Evolutionary conservation across 2,329 filamentous ascomycete genomes (phyloP).

Genomic region (Fusarium brachygibbosum): DNA sequence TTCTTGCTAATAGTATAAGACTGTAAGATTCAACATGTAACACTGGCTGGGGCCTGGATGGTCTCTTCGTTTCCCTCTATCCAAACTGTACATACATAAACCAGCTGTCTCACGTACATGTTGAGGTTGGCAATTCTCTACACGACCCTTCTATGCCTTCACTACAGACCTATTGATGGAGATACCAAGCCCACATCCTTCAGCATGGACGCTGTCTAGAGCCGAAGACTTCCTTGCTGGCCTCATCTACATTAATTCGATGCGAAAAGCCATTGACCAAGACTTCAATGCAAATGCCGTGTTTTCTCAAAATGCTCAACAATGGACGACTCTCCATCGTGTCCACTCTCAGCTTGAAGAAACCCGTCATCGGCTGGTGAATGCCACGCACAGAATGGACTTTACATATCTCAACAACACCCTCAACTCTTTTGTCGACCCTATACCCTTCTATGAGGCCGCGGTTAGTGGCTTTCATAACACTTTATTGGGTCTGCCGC

Average conservation of each 20-base stretch:
- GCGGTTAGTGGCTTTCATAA: background rate
- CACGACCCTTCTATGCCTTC: background rate
- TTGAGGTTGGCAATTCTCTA: background rate
- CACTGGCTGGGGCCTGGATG: background rate
- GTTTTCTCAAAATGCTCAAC: rapidly evolving
- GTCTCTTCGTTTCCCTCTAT: background rate
- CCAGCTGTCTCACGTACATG: background rate
- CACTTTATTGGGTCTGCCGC: rapidly evolving
- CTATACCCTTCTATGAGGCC: background rate
- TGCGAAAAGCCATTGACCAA: rapidly evolving
- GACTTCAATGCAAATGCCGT: rapidly evolving
- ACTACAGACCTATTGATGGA: background rate
- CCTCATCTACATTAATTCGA: background rate
- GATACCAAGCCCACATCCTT: background rate
- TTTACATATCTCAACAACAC: rapidly evolving
- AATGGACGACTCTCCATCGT: rapidly evolving
- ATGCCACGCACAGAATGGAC: rapidly evolving
- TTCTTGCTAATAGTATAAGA: too few relatives aligned
- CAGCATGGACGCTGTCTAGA: rapidly evolving
- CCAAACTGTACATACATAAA: background rate
- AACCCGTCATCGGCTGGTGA: rapidly evolving
- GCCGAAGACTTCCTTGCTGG: background rate
- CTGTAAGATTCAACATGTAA: too few relatives aligned
- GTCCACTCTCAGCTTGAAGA: rapidly evolving
- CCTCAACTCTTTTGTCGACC: background rate